Conservation (phyloP, 805 yeast species). For the Saccharomycopsis babjevae region DNA sequence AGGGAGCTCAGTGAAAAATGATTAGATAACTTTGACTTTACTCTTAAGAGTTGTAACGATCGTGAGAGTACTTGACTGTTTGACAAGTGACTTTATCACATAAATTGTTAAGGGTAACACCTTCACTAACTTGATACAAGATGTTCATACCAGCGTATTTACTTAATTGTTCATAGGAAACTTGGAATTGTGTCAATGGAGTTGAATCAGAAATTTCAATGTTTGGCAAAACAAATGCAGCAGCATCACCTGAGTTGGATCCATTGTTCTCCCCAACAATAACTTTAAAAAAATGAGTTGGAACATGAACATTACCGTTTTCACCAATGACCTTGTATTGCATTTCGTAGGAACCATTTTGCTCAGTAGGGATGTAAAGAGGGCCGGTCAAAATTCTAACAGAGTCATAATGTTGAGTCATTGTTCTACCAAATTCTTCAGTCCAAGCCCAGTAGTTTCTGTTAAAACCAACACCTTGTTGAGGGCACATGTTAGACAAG, state of each 20-base stretch:
- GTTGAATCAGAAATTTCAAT: conserved; percentile 4
- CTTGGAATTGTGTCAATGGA: conserved; percentile 12
- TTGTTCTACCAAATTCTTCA: conserved; percentile 60
- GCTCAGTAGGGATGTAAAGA: conserved; percentile 53
- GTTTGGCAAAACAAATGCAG: conserved; percentile 17
- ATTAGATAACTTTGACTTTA: neutral
- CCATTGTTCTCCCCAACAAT: conserved; percentile 13
- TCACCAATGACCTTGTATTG: conserved; percentile 70
- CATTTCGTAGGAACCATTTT: conserved; percentile 43
- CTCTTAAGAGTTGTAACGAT: conserved; percentile 11
- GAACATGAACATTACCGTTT: conserved; percentile 43
- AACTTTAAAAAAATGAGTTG: conserved; percentile 20
- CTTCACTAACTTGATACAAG: conserved; percentile 6
- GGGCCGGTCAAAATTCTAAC: conserved; percentile 77
- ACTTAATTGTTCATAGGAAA: conserved; percentile 4
- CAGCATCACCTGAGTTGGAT: conserved; percentile 12
- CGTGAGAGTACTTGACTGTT: conserved; percentile 11
- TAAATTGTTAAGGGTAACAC: conserved; percentile 12
- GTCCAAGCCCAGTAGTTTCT: conserved; percentile 64
- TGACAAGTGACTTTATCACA: conserved; percentile 13
- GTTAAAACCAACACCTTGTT: conserved; percentile 58
- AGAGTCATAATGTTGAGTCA: conserved; percentile 47
- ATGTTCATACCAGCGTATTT: conserved; percentile 8
- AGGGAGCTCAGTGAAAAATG: neutral
- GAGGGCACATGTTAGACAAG: conserved; percentile 53